These are phyloP conservation scores for Trichoderma arundinaceum DNA, from an alignment of 2,329 filamentous ascomycete genomes.

Conservation along the genomic window DNA sequence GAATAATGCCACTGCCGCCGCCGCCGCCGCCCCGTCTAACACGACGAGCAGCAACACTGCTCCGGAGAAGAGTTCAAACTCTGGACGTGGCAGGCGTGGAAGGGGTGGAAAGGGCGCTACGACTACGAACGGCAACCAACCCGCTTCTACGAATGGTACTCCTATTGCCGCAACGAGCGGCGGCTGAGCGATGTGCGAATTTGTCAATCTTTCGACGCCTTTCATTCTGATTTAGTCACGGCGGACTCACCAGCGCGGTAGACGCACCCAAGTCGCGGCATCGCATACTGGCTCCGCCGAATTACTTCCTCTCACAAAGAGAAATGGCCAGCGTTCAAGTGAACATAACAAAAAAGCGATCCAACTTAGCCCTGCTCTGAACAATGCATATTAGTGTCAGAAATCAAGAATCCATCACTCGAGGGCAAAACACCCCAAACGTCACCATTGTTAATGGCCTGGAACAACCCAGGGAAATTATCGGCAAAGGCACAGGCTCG, in stretches of 20 bases:
- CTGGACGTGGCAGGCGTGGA: conserved; percentile 43
- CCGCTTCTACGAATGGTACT: conserved; percentile 25
- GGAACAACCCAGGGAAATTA: background rate
- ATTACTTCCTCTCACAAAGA: background rate
- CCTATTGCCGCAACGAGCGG: conserved; percentile 26
- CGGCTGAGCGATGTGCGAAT: conserved; percentile 30
- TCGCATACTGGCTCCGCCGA: background rate
- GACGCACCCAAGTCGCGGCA: background rate
- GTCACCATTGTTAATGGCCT: background rate
- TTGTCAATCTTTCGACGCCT: conserved; percentile 4
- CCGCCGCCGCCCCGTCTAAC: conserved; percentile 34
- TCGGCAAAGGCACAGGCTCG: background rate
- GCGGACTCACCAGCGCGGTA: background rate
- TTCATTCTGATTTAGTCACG: conserved; percentile 9
- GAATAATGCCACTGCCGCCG: conserved; percentile 22
- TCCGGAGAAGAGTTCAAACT: conserved; percentile 41
- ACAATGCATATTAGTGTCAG: background rate
- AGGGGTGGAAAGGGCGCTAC: conserved; percentile 40
- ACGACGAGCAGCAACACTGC: conserved; percentile 22
- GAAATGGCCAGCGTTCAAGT: background rate
- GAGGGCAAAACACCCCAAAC: background rate
- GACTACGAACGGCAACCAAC: conserved; percentile 24
- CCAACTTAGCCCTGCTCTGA: background rate
- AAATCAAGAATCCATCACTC: background rate
- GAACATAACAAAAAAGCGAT: background rate